These are phyloP conservation scores for Cystobasidiaceae sp. DNA, from an alignment of 1,284 basidiomycete species.

Conservation along the genomic window DNA sequence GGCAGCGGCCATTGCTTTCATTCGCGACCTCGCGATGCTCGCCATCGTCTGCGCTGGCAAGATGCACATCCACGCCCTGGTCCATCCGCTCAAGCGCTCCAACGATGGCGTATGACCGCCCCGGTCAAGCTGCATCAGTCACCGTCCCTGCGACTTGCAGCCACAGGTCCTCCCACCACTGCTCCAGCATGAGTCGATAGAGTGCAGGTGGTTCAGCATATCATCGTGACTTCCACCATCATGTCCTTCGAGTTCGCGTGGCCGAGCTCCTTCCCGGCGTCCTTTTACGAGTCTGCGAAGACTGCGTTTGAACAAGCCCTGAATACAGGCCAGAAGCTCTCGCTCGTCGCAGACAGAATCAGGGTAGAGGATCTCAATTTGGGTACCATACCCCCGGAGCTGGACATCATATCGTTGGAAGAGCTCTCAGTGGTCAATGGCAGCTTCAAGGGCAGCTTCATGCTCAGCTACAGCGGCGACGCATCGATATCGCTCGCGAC, in stretches of 20 bases:
- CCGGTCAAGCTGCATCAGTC: too few relatives aligned
- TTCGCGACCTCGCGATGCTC: too few relatives aligned
- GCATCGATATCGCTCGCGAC: constrained; percentile 93
- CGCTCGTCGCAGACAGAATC: constrained; percentile 94
- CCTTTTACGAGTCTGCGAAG: constrained; percentile 88
- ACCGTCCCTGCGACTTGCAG: too few relatives aligned
- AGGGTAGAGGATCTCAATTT: constrained; percentile 96
- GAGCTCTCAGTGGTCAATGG: constrained; percentile 79
- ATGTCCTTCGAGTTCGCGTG: constrained; percentile 99
- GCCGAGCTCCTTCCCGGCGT: constrained; percentile 85
- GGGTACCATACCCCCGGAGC: constrained; percentile 95
- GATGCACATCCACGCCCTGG: too few relatives aligned
- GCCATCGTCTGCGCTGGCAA: too few relatives aligned
- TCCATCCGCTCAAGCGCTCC: too few relatives aligned
- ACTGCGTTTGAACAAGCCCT: constrained; percentile 87
- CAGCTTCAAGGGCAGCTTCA: constrained; percentile 91
- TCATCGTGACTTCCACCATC: constrained; percentile 6
- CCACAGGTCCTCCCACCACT: too few relatives aligned
- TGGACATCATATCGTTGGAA: constrained; percentile 96
- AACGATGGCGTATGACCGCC: too few relatives aligned
- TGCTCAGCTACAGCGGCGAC: constrained; percentile 91
- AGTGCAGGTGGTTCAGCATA: too few relatives aligned
- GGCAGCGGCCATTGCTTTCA: too few relatives aligned
- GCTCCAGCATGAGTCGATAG: too few relatives aligned
- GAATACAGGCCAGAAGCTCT: constrained; percentile 95